These are phyloP conservation scores for Sclerotinia glacialis DNA, from an alignment of 2,329 filamentous ascomycete genomes.

Conservation along the genomic window DNA sequence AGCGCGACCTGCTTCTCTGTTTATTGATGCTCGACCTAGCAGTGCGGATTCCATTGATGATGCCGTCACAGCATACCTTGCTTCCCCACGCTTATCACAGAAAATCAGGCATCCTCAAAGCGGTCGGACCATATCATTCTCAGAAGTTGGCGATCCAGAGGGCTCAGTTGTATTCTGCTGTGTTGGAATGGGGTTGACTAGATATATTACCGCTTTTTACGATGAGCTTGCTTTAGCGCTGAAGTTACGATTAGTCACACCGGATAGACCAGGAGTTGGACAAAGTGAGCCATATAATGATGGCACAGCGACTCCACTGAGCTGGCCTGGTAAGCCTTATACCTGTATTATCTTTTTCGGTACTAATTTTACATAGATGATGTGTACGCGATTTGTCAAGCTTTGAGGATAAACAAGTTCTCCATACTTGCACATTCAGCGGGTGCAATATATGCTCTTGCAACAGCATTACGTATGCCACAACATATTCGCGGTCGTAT, in stretches of 20 bases:
- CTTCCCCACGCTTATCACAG: slow-evolving; percentile 79
- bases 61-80: slow-evolving; percentile 80
- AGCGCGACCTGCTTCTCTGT: slow-evolving; percentile 31
- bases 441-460: slow-evolving; percentile 95
- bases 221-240: slow-evolving; percentile 89
- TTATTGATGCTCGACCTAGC: slow-evolving; percentile 66
- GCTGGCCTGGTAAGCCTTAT: slow-evolving; percentile 76
- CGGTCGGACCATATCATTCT: slow-evolving; percentile 87
- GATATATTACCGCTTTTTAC: slow-evolving; percentile 96
- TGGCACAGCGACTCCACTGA: slow-evolving; percentile 78
- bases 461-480: slow-evolving; percentile 91
- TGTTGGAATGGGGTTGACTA: slow-evolving; percentile 94
- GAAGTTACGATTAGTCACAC: slow-evolving; percentile 85
- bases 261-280: slow-evolving; percentile 89
- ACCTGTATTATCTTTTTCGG: background rate
- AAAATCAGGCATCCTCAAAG: slow-evolving; percentile 84
- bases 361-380: slow-evolving; percentile 54
- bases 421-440: slow-evolving; percentile 95
- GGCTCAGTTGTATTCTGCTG: slow-evolving; percentile 94
- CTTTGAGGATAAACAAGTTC: slow-evolving; percentile 90
- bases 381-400: slow-evolving; percentile 89
- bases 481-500: slow-evolving; percentile 93
- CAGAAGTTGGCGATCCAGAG: slow-evolving; percentile 89
- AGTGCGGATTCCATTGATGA: slow-evolving; percentile 87
- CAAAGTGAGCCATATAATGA: slow-evolving; percentile 84